These are phyloP conservation scores for Penicillium argentinense DNA, from an alignment of 495 filamentous ascomycete species.

Conservation along the genomic window DNA sequence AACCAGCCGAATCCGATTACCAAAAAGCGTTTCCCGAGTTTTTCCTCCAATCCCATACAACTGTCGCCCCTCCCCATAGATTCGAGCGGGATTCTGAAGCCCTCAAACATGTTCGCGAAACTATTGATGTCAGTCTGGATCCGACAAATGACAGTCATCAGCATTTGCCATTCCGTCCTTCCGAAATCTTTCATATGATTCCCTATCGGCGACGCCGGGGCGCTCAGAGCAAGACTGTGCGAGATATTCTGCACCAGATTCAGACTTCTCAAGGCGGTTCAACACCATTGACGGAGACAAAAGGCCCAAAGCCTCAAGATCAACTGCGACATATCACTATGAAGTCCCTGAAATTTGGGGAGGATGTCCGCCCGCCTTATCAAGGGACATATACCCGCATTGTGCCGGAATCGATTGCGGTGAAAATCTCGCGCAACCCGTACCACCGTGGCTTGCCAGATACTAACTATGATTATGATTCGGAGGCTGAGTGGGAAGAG, in stretches of 20 bases:
- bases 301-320: conserved; percentile 38
- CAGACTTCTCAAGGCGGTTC: conserved; percentile 33
- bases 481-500: conserved; percentile 92
- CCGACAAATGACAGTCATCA: conserved; percentile 22
- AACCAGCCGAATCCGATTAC: conserved; percentile 57
- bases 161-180: conserved; percentile 47
- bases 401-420: conserved; percentile 46
- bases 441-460: conserved; percentile 60
- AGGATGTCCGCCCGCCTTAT: conserved; percentile 91
- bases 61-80: conserved; percentile 54
- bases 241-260: conserved; percentile 63
- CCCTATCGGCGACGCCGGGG: conserved; percentile 53
- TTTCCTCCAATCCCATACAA: conserved; percentile 67
- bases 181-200: conserved; percentile 61
- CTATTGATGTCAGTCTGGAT: conserved; percentile 47
- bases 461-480: conserved; percentile 93
- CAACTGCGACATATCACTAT: conserved; percentile 63
- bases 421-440: conserved; percentile 69
- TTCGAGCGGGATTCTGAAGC: conserved; percentile 58
- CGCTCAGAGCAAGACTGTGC: conserved; percentile 52
- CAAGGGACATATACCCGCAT: conserved; percentile 74
- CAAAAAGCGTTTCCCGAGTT: conserved; percentile 74
- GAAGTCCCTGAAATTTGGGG: conserved; percentile 77
- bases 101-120: conserved; percentile 40
- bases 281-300: conserved; percentile 3